A percentile compares a stretch with the other conserved stretches of the same genome.
phyloP scores from a whole-genome alignment of 805 yeast genomes.

The Ogataea trehalophila region DNA sequence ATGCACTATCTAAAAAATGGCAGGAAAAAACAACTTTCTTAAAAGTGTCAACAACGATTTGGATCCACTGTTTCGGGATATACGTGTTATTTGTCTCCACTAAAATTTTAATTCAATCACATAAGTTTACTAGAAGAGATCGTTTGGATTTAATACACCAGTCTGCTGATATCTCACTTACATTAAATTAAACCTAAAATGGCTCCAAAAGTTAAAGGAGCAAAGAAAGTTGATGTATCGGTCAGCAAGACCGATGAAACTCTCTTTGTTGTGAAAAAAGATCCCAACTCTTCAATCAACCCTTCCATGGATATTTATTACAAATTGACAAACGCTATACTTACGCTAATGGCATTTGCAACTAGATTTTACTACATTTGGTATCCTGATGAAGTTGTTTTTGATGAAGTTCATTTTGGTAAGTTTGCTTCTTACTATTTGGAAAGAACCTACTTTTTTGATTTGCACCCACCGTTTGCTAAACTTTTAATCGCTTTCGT shows the following conservation, averaged over 20 bases:
- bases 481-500: slow-evolving; percentile 85
- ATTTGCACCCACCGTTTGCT: slow-evolving; percentile 97
- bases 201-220: slow-evolving; percentile 19
- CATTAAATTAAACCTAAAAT: slow-evolving; percentile 3
- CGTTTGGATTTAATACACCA: too few relatives aligned
- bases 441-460: slow-evolving; percentile 89
- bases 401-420: slow-evolving; percentile 86
- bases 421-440: slow-evolving; percentile 81
- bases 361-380: slow-evolving; percentile 60
- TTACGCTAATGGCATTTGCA: slow-evolving; percentile 40
- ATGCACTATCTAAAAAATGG: too few relatives aligned
- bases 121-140: too few relatives aligned
- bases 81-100: too few relatives aligned
- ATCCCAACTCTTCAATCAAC: slow-evolving; percentile 17
- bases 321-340: slow-evolving; percentile 29
- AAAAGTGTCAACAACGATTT: too few relatives aligned
- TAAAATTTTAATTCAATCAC: too few relatives aligned
- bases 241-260: background rate
- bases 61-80: too few relatives aligned
- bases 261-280: background rate
- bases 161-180: background rate
- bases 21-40: too few relatives aligned
- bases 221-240: slow-evolving; percentile 9
- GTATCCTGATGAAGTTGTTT: slow-evolving; percentile 71
- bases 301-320: slow-evolving; percentile 27